phyloP scores from a whole-genome alignment of 2,329 filamentous ascomycete species.

The Grosmannia penicillata region DNA sequence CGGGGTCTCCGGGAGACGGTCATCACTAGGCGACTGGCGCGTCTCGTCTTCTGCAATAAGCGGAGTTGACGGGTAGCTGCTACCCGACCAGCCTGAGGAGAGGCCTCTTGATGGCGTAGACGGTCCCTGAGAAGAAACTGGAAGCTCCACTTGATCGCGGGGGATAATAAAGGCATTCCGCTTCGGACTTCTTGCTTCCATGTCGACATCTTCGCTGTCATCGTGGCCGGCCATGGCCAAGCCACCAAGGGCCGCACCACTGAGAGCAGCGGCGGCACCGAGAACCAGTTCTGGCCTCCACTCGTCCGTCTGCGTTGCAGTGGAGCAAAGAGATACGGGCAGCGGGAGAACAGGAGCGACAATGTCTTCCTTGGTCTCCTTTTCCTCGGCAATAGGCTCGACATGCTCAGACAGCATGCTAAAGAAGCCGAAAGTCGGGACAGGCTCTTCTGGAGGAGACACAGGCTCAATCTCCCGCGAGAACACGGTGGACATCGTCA shows the following conservation, averaged over 20 bases:
- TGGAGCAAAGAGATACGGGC: constrained; percentile 9
- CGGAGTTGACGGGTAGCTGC: constrained; percentile 21
- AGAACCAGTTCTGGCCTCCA: constrained; percentile 5
- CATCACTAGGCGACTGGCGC: constrained; percentile 32
- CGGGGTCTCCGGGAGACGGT: constrained; percentile 28
- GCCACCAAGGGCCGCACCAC: constrained; percentile 1
- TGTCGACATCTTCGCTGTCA: constrained; percentile 21
- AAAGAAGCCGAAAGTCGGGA: constrained; percentile 8
- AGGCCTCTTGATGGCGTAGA: constrained; percentile 26
- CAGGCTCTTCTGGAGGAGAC: constrained; percentile 6
- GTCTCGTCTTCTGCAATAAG: constrained; percentile 53
- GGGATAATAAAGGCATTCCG: constrained; percentile 43
- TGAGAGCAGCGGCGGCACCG: background rate
- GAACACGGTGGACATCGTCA: constrained; percentile 19
- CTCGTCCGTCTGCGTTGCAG: constrained; percentile 8
- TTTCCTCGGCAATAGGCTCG: constrained; percentile 2
- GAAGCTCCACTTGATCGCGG: constrained; percentile 18
- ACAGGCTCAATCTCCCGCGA: constrained; percentile 18
- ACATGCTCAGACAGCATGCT: constrained; percentile 5
- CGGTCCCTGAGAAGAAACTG: constrained; percentile 12
- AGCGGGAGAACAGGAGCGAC: background rate
- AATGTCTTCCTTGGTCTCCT: background rate
- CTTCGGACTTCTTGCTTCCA: constrained; percentile 28
- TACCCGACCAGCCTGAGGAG: constrained; percentile 29
- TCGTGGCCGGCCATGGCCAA: constrained; percentile 21